Percentiles rank a stretch among this genome's conserved stretches.
phyloP scores from a whole-genome alignment of 2,329 filamentous ascomycete species.

The Penicillium sp. region DNA sequence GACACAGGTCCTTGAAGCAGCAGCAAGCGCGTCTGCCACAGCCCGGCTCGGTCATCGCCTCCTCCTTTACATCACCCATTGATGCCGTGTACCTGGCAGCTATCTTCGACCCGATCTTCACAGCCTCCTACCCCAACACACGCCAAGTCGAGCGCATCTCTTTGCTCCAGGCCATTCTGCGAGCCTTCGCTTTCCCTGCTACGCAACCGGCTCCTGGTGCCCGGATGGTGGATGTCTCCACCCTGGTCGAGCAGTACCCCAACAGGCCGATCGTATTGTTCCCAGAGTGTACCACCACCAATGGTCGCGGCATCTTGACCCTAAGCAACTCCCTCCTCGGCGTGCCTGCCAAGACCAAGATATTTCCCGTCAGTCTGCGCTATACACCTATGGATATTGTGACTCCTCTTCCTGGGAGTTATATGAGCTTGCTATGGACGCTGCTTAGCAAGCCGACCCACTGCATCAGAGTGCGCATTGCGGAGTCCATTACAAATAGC shows the following conservation, averaged over 20 bases:
- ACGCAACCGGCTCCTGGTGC: slow-evolving; percentile 47
- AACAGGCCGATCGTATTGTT: slow-evolving; percentile 79
- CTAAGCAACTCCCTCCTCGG: slow-evolving; percentile 74
- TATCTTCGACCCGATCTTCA: slow-evolving; percentile 95
- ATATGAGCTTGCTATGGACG: slow-evolving; percentile 76
- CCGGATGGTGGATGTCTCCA: slow-evolving; percentile 59
- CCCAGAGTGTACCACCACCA: slow-evolving; percentile 91
- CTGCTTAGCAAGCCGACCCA: slow-evolving; percentile 82
- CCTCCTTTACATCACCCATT: slow-evolving; percentile 87
- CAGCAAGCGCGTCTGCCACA: slow-evolving; percentile 72
- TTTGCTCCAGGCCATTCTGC: slow-evolving; percentile 70
- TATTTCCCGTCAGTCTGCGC: slow-evolving; percentile 86
- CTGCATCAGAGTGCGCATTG: slow-evolving; percentile 86
- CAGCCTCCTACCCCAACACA: slow-evolving; percentile 73
- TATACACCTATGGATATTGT: slow-evolving; percentile 89
- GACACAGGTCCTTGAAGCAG: slow-evolving; percentile 62
- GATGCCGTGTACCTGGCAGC: slow-evolving; percentile 92
- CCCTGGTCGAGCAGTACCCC: slow-evolving; percentile 66
- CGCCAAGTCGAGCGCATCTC: slow-evolving; percentile 73
- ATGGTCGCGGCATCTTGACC: slow-evolving; percentile 84
- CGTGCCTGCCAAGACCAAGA: slow-evolving; percentile 64
- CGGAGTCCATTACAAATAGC: slow-evolving; percentile 59
- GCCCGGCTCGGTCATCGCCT: slow-evolving; percentile 77
- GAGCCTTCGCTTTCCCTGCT: slow-evolving; percentile 64
- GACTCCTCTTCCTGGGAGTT: slow-evolving; percentile 77